These are phyloP conservation scores for Torulaspora maleeae DNA, from an alignment of 805 yeast genomes.

Conservation along the genomic window DNA sequence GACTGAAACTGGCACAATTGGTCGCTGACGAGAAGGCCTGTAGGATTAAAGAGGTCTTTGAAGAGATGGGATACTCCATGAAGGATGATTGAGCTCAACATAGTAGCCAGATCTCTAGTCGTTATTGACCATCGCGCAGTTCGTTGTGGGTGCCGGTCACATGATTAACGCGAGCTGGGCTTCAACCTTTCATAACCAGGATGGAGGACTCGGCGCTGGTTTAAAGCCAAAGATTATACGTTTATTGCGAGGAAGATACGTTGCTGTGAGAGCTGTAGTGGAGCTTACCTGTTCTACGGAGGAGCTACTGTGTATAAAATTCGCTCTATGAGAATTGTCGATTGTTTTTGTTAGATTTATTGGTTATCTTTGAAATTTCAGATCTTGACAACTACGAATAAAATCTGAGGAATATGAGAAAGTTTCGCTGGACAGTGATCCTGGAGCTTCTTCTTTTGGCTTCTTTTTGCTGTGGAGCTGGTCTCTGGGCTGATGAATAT, in stretches of 20 bases:
- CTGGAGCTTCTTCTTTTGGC: constrained; percentile 4
- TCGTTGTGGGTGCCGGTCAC: too few species aligned
- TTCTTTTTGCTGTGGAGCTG: constrained; percentile 2
- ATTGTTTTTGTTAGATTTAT: neutral
- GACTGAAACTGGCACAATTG: constrained; percentile 51
- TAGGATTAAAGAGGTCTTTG: constrained; percentile 44
- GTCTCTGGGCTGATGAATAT: constrained; percentile 5
- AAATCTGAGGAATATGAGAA: neutral
- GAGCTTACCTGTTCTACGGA: neutral
- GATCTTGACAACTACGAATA: neutral
- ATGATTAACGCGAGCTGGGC: too few species aligned
- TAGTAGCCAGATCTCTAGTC: neutral
- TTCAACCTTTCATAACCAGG: too few species aligned
- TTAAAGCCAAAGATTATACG: too few species aligned
- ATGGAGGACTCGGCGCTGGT: neutral
- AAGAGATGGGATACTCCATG: constrained; percentile 45
- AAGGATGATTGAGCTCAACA: constrained; percentile 12
- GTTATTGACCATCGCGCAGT: too few species aligned
- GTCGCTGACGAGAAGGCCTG: constrained; percentile 56
- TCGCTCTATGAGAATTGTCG: neutral
- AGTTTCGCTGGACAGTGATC: neutral
- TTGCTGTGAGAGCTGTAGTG: neutral
- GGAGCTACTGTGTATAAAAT: neutral
- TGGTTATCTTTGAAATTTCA: neutral
- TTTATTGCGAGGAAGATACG: neutral